Percentiles rank a stretch among this genome's conserved stretches.
phyloP scores from a whole-genome alignment of 2,329 filamentous ascomycete genomes.

The Truncatella angustata region DNA sequence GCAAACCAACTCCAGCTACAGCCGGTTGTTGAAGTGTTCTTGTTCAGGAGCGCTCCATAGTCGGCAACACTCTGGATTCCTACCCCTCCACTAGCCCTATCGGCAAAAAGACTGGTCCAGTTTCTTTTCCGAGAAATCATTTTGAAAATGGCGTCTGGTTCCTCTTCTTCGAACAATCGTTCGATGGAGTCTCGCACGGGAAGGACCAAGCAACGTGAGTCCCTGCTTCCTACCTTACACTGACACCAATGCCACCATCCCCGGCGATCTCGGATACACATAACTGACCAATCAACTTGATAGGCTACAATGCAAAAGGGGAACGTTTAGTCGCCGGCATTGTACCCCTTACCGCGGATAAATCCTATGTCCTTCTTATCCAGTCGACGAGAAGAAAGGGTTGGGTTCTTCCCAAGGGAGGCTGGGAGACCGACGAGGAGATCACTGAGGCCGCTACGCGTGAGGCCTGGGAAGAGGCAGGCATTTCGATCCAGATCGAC shows the following conservation, averaged over 20 bases:
- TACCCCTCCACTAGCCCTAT: conserved; percentile 2
- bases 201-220: conserved; percentile 79
- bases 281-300: conserved; percentile 36
- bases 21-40: conserved; percentile 24
- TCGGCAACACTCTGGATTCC: not conserved
- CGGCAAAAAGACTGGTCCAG: not conserved
- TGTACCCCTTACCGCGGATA: conserved; percentile 84
- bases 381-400: conserved; percentile 87
- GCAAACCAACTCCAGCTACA: conserved; percentile 26
- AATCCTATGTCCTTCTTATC: conserved; percentile 85
- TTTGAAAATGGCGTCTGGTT: conserved; percentile 27
- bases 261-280: too few relatives aligned
- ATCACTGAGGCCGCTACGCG: conserved; percentile 81
- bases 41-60: not conserved
- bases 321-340: conserved; percentile 94
- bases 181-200: conserved; percentile 74
- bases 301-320: conserved; percentile 89
- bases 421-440: conserved; percentile 93
- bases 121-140: conserved; percentile 12
- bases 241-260: not conserved
- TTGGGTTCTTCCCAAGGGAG: conserved; percentile 97
- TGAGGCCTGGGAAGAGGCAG: conserved; percentile 98
- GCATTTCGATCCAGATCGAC: conserved; percentile 80
- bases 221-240: conserved; percentile 14
- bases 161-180: conserved; percentile 36